Percentiles rank a stretch among this genome's conserved stretches.
Evolutionary conservation across 1,139 yeast species (phyloP).

Genomic region (Candida freyschussii): DNA sequence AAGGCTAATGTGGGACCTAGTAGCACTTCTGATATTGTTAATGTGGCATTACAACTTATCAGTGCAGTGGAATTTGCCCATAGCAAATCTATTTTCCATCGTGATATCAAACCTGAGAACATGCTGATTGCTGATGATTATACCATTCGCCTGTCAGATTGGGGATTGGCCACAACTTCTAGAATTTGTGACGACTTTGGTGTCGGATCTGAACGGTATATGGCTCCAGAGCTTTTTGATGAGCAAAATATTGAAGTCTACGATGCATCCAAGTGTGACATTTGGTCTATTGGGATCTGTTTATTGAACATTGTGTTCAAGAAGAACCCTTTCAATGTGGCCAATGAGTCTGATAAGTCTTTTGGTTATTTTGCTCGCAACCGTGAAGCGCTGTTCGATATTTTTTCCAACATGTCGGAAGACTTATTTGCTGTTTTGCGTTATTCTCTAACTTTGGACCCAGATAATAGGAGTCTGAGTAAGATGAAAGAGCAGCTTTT

Average conservation of each 20-base stretch:
- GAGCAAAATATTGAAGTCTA: conserved; percentile 51
- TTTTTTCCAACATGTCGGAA: conserved; percentile 82
- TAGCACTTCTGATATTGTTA: conserved; percentile 68
- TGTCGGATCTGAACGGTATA: conserved; percentile 90
- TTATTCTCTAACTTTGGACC: conserved; percentile 77
- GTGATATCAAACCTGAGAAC: conserved; percentile 90
- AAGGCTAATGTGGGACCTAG: conserved; percentile 77
- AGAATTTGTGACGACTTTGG: conserved; percentile 71
- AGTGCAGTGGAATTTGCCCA: conserved; percentile 80
- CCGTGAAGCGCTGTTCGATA: conserved; percentile 87
- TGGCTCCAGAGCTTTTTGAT: conserved; percentile 93
- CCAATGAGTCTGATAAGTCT: conserved; percentile 78
- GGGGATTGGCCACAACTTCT: conserved; percentile 83
- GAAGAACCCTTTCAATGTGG: conserved; percentile 83
- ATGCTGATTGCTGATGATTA: conserved; percentile 74
- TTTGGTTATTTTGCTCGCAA: conserved; percentile 83
- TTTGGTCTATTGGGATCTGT: conserved; percentile 92
- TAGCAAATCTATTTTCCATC: conserved; percentile 65
- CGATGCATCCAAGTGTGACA: conserved; percentile 82
- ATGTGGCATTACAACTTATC: conserved; percentile 70
- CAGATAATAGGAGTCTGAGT: conserved; percentile 69
- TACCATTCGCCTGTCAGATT: conserved; percentile 80
- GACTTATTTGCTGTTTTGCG: conserved; percentile 83
- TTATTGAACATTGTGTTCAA: conserved; percentile 82
- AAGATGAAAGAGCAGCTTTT: conserved; percentile 56